Conservation (phyloP, 352 stramenopile species). For the Phytophthora syringae region DNA sequence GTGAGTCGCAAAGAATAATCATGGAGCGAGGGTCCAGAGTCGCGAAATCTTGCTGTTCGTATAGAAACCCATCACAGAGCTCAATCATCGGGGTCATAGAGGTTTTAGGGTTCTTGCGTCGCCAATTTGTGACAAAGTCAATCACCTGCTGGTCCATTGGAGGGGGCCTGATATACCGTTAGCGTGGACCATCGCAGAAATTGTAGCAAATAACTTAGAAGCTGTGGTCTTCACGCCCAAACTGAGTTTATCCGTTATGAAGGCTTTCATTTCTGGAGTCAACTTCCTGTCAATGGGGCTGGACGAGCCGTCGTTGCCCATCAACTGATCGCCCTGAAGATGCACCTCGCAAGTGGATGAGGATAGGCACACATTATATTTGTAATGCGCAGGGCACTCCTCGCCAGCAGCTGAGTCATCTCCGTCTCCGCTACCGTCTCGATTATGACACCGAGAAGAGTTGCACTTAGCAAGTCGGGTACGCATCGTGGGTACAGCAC, state of each 20-base stretch:
- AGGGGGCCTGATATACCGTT: too few relatives aligned
- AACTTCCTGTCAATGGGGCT: not conserved
- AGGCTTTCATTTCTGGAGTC: slow-evolving; percentile 3
- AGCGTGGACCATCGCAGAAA: not conserved
- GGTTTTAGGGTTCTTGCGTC: too few relatives aligned
- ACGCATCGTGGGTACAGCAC: not conserved
- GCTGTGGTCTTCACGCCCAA: not conserved
- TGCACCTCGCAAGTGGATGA: not conserved
- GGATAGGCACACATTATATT: slow-evolving; percentile 3
- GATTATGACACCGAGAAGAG: not conserved
- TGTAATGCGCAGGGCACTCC: not conserved
- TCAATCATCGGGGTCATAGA: too few relatives aligned
- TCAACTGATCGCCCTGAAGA: not conserved
- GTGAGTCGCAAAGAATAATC: too few relatives aligned
- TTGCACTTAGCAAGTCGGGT: not conserved
- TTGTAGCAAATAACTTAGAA: not conserved
- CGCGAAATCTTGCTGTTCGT: too few relatives aligned
- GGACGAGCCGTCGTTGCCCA: not conserved
- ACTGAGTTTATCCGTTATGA: not conserved
- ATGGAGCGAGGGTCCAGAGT: too few relatives aligned
- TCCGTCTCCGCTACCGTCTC: not conserved
- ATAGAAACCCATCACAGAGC: too few relatives aligned
- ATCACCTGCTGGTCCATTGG: too few relatives aligned
- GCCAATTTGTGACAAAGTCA: too few relatives aligned
- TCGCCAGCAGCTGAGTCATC: not conserved